Conservation (phyloP, 1,284 basidiomycete genomes). For the Cryptococcus sp. region DNA sequence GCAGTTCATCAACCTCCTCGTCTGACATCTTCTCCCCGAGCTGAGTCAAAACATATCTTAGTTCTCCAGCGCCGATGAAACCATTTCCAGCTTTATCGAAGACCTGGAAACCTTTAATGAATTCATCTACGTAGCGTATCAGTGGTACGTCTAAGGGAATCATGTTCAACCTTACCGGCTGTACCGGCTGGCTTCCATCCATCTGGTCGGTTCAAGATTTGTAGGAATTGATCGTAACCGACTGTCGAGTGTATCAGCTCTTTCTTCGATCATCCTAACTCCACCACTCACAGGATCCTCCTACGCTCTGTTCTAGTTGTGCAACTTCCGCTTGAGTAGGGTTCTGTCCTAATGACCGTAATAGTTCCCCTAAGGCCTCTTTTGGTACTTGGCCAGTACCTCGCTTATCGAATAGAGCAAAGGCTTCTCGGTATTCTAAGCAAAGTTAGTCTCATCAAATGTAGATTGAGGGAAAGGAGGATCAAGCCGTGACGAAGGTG, state of each 20-base stretch:
- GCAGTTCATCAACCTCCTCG: slow-evolving; percentile 94
- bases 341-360: slow-evolving; percentile 94
- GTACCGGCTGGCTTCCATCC: slow-evolving; percentile 95
- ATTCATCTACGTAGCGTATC: slow-evolving; percentile 70
- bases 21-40: slow-evolving; percentile 97
- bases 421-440: slow-evolving; percentile 90
- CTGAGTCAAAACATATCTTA: slow-evolving; percentile 92
- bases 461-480: background rate
- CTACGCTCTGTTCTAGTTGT: slow-evolving; percentile 66
- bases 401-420: slow-evolving; percentile 96
- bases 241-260: slow-evolving; percentile 52
- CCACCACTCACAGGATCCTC: slow-evolving; percentile 35
- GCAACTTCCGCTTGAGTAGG: slow-evolving; percentile 95
- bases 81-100: slow-evolving; percentile 99
- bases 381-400: slow-evolving; percentile 84
- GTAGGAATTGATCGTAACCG: slow-evolving; percentile 82
- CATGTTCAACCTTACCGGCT: slow-evolving; percentile 58
- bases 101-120: slow-evolving; percentile 98
- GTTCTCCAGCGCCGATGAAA: slow-evolving; percentile 84
- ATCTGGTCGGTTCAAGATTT: slow-evolving; percentile 89
- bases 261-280: background rate
- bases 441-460: background rate
- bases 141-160: background rate
- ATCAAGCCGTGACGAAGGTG: background rate
- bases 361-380: slow-evolving; percentile 87